Evolutionary conservation across 441 rosid genomes (phyloP).

Genomic region (Manihot esculenta): DNA sequence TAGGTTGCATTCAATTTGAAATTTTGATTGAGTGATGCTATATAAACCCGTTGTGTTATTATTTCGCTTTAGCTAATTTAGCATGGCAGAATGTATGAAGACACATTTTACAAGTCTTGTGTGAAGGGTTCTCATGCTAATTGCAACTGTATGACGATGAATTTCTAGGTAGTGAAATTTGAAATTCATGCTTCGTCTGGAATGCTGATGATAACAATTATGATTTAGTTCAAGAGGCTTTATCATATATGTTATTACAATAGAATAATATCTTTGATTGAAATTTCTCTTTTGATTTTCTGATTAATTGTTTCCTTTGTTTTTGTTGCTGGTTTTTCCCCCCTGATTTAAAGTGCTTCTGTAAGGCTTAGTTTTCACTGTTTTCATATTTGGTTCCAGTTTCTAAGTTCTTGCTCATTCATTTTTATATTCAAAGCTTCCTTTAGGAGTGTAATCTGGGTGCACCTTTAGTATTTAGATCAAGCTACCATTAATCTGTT

Average conservation of each 20-base stretch:
- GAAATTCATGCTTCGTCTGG: neutral
- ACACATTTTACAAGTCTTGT: constrained; percentile 1
- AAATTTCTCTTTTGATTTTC: neutral
- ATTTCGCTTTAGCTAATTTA: neutral
- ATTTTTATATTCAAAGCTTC: neutral
- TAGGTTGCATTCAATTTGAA: neutral
- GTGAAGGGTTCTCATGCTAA: neutral
- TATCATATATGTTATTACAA: neutral
- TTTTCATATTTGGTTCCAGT: neutral
- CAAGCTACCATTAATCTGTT: neutral
- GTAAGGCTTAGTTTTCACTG: neutral
- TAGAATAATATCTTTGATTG: neutral
- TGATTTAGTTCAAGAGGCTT: neutral
- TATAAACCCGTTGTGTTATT: neutral
- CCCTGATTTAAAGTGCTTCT: neutral
- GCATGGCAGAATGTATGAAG: neutral
- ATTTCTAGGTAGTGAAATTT: neutral
- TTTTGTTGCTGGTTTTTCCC: too few relatives aligned
- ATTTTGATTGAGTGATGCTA: neutral
- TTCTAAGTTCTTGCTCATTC: neutral
- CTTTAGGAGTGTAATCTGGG: neutral
- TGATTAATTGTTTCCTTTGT: neutral
- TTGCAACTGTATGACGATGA: neutral
- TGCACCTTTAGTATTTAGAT: neutral
- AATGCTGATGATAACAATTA: neutral